Evolutionary conservation across 78 protist genomes (phyloP).

Genomic region (Corallochytrium limacisporum): DNA sequence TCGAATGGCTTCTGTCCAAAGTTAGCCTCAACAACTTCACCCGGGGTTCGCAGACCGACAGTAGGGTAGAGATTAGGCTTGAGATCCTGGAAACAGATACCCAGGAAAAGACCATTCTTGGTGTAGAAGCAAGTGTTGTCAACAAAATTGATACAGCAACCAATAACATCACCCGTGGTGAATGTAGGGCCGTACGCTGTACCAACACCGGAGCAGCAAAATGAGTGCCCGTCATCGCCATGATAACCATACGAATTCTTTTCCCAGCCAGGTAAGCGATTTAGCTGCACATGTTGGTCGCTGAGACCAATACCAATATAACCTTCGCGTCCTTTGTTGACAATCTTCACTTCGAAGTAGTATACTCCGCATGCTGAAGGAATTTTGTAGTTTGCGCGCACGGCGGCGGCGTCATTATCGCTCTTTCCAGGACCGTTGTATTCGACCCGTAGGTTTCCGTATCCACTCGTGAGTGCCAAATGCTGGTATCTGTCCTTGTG

Average conservation of each 20-base stretch:
- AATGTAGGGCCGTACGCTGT: slow-evolving; percentile 41
- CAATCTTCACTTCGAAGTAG: slow-evolving; percentile 51
- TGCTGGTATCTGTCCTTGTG: slow-evolving; percentile 14
- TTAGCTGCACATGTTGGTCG: background rate
- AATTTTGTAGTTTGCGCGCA: slow-evolving; percentile 31
- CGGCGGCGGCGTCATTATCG: slow-evolving; percentile 42
- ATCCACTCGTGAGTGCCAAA: slow-evolving; percentile 20
- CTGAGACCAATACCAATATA: slow-evolving; percentile 59
- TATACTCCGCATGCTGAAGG: slow-evolving; percentile 46
- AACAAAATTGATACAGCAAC: slow-evolving; percentile 45
- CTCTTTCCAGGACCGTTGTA: slow-evolving; percentile 15
- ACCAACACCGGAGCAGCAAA: slow-evolving; percentile 40
- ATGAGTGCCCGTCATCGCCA: slow-evolving; percentile 58
- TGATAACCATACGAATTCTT: slow-evolving; percentile 52
- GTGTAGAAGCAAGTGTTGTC: slow-evolving; percentile 44
- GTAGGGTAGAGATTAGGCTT: slow-evolving; percentile 30
- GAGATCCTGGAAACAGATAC: background rate
- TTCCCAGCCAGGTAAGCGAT: slow-evolving; percentile 66
- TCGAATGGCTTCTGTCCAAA: slow-evolving; percentile 47
- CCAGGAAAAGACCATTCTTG: slow-evolving; percentile 46
- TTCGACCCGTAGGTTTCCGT: slow-evolving; percentile 2
- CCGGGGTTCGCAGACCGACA: slow-evolving; percentile 42
- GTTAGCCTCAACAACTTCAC: slow-evolving; percentile 50
- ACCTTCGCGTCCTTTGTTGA: slow-evolving; percentile 49
- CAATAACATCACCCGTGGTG: slow-evolving; percentile 44